Conservation (phyloP, 768 basidiomycete species). For the Gloeostereum incarnatum region DNA sequence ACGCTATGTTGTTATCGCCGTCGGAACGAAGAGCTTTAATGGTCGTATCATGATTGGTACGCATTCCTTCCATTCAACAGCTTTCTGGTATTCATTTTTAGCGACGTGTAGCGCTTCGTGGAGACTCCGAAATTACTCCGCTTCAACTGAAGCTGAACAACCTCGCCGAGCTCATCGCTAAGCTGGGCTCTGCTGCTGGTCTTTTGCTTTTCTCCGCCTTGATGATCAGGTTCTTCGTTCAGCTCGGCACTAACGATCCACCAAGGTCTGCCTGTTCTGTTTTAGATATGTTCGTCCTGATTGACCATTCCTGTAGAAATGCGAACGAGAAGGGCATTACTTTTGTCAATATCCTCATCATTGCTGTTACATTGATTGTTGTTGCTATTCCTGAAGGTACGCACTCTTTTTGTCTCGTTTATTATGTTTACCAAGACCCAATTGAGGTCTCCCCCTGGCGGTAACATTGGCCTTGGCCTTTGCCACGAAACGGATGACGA, state of each 20-base stretch:
- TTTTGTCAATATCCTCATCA: constrained; percentile 91
- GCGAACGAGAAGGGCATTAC: constrained; percentile 79
- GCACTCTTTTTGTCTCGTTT: constrained; percentile 3
- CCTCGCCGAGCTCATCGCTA: constrained; percentile 94
- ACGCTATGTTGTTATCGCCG: constrained; percentile 84
- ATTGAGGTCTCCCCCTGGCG: constrained; percentile 75
- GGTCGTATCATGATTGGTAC: constrained; percentile 96
- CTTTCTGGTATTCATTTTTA: constrained; percentile 2
- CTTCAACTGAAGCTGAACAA: constrained; percentile 88
- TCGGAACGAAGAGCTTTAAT: constrained; percentile 90
- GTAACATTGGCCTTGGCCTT: constrained; percentile 96
- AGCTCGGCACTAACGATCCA: constrained; percentile 58
- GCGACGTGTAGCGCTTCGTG: constrained; percentile 57
- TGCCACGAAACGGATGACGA: constrained; percentile 97
- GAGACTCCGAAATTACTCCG: constrained; percentile 84
- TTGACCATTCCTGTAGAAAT: constrained; percentile 28
- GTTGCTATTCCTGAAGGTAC: constrained; percentile 81
- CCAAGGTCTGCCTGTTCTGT: constrained; percentile 30
- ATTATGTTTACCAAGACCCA: constrained; percentile 3
- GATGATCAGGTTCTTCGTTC: constrained; percentile 93
- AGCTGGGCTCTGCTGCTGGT: constrained; percentile 78
- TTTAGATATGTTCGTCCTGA: not conserved
- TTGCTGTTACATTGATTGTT: constrained; percentile 86
- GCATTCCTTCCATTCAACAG: constrained; percentile 15
- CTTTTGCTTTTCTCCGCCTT: constrained; percentile 72